phyloP scores from a whole-genome alignment of 2,329 filamentous ascomycete species.

The Samsoniella hepiali region DNA sequence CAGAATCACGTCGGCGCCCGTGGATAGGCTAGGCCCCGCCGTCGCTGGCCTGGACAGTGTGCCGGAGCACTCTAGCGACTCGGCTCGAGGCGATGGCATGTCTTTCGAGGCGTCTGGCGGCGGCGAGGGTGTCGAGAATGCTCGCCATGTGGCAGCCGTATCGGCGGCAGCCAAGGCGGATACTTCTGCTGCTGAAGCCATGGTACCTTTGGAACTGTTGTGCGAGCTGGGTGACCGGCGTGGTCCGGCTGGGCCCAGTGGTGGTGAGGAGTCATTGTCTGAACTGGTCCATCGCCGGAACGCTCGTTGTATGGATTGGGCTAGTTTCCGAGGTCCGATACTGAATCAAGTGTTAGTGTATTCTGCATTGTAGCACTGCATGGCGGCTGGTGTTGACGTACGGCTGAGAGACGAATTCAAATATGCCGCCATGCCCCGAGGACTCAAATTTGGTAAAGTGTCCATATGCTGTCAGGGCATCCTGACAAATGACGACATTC shows the following conservation, averaged over 20 bases:
- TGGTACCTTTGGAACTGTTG: too few relatives aligned
- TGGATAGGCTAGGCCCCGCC: neutral
- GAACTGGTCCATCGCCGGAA: slow-evolving; percentile 8
- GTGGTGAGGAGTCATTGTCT: neutral
- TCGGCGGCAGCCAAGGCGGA: too few relatives aligned
- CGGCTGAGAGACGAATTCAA: slow-evolving; percentile 40
- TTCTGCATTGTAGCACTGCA: too few relatives aligned
- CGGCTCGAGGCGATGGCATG: too few relatives aligned
- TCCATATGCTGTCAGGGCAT: slow-evolving; percentile 30
- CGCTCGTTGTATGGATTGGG: slow-evolving; percentile 28
- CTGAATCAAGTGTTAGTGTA: slow-evolving; percentile 21
- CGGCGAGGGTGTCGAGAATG: too few relatives aligned
- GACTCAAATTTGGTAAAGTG: slow-evolving; percentile 22
- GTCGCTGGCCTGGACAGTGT: too few relatives aligned
- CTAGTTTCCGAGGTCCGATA: slow-evolving; percentile 37
- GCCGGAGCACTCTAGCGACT: too few relatives aligned
- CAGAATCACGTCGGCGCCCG: slow-evolving; percentile 11
- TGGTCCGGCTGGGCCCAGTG: too few relatives aligned
- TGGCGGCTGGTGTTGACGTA: slow-evolving; percentile 22
- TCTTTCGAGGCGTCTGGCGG: too few relatives aligned
- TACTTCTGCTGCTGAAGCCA: too few relatives aligned
- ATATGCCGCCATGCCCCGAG: slow-evolving; percentile 23
- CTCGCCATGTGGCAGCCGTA: too few relatives aligned
- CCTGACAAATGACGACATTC: slow-evolving; percentile 34
- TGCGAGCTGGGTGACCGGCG: too few relatives aligned